These are phyloP conservation scores for Saccharomyces uvarum DNA, from an alignment of 1,139 yeast species.

Conservation along the genomic window DNA sequence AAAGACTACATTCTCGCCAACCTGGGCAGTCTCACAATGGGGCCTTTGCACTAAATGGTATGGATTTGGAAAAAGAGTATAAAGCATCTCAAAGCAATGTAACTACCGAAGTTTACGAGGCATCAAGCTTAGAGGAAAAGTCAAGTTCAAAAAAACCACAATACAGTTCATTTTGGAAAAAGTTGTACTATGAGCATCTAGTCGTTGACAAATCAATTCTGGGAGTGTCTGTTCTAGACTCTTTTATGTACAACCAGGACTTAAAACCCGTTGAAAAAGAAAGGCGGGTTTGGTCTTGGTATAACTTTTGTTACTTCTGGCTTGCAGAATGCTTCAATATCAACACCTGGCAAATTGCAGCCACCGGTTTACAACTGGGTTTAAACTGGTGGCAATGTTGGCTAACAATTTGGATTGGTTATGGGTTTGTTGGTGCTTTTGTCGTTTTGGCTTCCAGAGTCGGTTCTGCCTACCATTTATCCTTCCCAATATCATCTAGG, in stretches of 20 bases:
- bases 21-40: not conserved
- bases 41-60: not conserved
- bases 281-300: slow-evolving; percentile 76
- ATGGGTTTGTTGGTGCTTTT: slow-evolving; percentile 51
- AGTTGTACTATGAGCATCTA: slow-evolving; percentile 20
- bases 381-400: slow-evolving; percentile 87
- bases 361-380: slow-evolving; percentile 68
- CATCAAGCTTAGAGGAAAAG: slow-evolving; percentile 1
- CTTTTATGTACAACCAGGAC: slow-evolving; percentile 64
- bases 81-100: not conserved
- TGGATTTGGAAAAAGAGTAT: not conserved
- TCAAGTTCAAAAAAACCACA: slow-evolving; percentile 6
- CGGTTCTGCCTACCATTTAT: slow-evolving; percentile 67
- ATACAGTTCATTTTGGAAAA: slow-evolving; percentile 19
- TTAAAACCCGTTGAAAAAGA: slow-evolving; percentile 59
- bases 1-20: not conserved
- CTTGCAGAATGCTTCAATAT: slow-evolving; percentile 80
- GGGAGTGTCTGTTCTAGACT: slow-evolving; percentile 34
- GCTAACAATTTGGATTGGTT: slow-evolving; percentile 77
- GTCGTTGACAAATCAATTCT: slow-evolving; percentile 23
- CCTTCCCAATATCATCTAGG: slow-evolving; percentile 70
- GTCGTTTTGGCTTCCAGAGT: slow-evolving; percentile 59
- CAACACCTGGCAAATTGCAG: slow-evolving; percentile 86
- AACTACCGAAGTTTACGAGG: not conserved
- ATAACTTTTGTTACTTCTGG: slow-evolving; percentile 73